These are phyloP conservation scores for Fusarium burgessii DNA, from an alignment of 2,329 filamentous ascomycete species.

Conservation along the genomic window DNA sequence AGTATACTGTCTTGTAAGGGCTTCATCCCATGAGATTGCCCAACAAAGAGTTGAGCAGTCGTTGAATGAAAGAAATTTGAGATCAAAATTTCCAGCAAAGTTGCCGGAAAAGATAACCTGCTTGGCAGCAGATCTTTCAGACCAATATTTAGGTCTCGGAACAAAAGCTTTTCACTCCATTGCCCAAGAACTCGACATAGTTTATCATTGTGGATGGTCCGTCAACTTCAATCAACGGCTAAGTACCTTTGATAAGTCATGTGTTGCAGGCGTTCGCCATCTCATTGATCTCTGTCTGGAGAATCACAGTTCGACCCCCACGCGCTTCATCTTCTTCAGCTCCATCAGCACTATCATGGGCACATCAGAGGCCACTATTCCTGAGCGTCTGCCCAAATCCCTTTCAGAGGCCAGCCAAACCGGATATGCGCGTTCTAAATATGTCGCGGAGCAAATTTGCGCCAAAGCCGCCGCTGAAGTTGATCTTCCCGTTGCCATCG, in stretches of 20 bases:
- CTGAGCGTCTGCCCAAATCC: slow-evolving; percentile 1
- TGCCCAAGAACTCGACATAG: slow-evolving; percentile 51
- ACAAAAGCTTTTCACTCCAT: slow-evolving; percentile 45
- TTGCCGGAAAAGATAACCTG: slow-evolving; percentile 32
- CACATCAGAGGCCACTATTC: slow-evolving; percentile 49
- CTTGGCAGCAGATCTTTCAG: slow-evolving; percentile 57
- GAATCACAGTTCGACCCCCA: slow-evolving; percentile 46
- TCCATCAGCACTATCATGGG: slow-evolving; percentile 57
- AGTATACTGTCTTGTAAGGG: no score
- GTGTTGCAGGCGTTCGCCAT: slow-evolving; percentile 60
- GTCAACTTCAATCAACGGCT: slow-evolving; percentile 67
- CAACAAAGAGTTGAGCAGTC: no score
- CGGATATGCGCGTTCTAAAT: slow-evolving; percentile 64
- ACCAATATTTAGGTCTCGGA: slow-evolving; percentile 55
- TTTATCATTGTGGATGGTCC: slow-evolving; percentile 65
- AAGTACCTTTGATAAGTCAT: slow-evolving; percentile 59
- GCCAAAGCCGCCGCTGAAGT: slow-evolving; percentile 46
- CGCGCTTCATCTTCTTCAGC: slow-evolving; percentile 58
- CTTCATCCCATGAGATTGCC: no score
- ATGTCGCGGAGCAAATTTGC: slow-evolving; percentile 60
- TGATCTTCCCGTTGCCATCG: slow-evolving; percentile 51
- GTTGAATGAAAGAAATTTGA: neutral
- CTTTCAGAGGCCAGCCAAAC: slow-evolving; percentile 58
- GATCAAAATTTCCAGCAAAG: neutral
- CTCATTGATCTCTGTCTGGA: slow-evolving; percentile 57